phyloP scores from a whole-genome alignment of 495 filamentous ascomycete genomes.

The Aspergillus ellipticus region DNA sequence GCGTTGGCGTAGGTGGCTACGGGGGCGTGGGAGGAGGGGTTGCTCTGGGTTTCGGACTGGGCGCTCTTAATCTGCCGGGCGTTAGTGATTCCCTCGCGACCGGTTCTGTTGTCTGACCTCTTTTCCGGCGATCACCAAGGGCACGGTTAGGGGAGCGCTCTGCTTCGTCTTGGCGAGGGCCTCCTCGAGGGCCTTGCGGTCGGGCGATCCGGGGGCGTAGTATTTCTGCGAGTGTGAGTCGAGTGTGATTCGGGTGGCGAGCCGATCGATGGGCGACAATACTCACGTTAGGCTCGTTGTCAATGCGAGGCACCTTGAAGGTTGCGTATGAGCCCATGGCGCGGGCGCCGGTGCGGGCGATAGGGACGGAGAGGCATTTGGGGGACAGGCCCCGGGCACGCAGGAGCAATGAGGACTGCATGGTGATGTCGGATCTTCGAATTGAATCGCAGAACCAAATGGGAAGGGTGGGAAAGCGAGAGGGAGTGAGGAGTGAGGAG shows the following conservation, averaged over 20 bases:
- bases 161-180: conserved; percentile 61
- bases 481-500: conserved; percentile 2
- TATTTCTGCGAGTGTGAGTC: conserved; percentile 58
- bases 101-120: conserved; percentile 49
- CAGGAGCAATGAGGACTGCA: conserved; percentile 34
- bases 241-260: neutral
- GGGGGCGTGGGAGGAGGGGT: conserved; percentile 71
- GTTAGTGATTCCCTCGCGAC: neutral
- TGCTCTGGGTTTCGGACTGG: conserved; percentile 55
- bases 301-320: conserved; percentile 82
- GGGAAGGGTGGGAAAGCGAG: conserved; percentile 10
- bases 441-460: neutral
- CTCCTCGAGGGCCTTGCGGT: conserved; percentile 68
- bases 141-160: conserved; percentile 63
- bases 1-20: conserved; percentile 80
- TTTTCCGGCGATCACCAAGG: conserved; percentile 74
- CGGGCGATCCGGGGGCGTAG: conserved; percentile 75
- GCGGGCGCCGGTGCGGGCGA: conserved; percentile 24
- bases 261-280: neutral
- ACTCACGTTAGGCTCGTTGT: conserved; percentile 92
- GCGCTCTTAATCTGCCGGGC: conserved; percentile 30
- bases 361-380: conserved; percentile 17
- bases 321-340: conserved; percentile 57
- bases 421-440: conserved; percentile 10
- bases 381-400: conserved; percentile 29